Evolutionary conservation across 2,329 filamentous ascomycete species (phyloP).

Genomic region (Whalleya microplaca): DNA sequence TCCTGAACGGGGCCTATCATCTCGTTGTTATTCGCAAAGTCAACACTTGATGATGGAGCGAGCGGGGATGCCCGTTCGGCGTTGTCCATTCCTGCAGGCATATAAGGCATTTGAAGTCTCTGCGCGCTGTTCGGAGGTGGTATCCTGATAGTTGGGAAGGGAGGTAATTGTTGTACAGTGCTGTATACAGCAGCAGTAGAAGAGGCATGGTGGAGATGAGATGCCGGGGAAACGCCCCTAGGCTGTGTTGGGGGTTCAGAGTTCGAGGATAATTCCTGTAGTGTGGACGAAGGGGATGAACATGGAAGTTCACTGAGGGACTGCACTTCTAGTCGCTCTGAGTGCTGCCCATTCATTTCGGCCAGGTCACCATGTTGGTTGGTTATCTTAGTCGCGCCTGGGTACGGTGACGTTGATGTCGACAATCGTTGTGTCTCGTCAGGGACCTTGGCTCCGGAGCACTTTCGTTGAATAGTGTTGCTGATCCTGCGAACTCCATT

Average conservation of each 20-base stretch:
- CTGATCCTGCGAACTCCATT: background rate
- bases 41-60: no score
- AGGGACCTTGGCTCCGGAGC: background rate
- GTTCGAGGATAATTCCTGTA: background rate
- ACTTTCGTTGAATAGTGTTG: background rate
- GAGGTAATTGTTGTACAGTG: background rate
- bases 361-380: background rate
- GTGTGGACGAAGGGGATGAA: background rate
- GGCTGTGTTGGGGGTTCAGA: background rate
- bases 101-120: background rate
- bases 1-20: background rate
- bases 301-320: background rate
- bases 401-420: background rate
- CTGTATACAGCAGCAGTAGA: background rate
- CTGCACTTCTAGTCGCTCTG: background rate
- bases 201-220: background rate
- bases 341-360: no score
- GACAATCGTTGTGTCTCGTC: background rate
- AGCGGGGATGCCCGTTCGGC: no score
- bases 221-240: background rate
- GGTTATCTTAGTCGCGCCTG: background rate
- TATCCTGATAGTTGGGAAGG: background rate
- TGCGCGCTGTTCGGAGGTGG: background rate
- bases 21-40: background rate
- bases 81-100: no score